Evolutionary conservation across 306 rosid genomes (phyloP).

Genomic region (Ochetophila trinervis): DNA sequence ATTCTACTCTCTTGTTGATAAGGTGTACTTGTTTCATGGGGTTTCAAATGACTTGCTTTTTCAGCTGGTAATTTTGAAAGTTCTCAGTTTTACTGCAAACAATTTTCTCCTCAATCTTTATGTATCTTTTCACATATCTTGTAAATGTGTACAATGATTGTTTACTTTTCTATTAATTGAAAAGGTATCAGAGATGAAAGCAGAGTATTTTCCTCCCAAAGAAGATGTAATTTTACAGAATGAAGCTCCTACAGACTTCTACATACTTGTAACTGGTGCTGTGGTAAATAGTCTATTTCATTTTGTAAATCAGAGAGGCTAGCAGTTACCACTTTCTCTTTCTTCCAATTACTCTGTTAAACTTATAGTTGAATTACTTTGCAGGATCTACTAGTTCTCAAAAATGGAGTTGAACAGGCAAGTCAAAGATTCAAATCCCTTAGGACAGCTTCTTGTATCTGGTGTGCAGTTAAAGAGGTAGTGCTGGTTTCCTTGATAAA

Average conservation of each 20-base stretch:
- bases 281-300: conserved; percentile 52
- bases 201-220: conserved; percentile 94
- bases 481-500: background rate
- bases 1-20: conserved; percentile 67
- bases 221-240: conserved; percentile 95
- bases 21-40: conserved; percentile 77
- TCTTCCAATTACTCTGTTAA: background rate
- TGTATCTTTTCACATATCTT: background rate
- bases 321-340: background rate
- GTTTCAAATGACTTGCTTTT: conserved; percentile 86
- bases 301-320: background rate
- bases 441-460: background rate
- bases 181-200: conserved; percentile 97
- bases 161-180: conserved; percentile 13
- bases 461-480: background rate
- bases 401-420: conserved; percentile 79
- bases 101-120: background rate
- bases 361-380: conserved; percentile 25
- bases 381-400: conserved; percentile 66
- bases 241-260: conserved; percentile 95
- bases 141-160: conserved; percentile 4
- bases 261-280: conserved; percentile 77
- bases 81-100: conserved; percentile 3
- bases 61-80: conserved; percentile 65
- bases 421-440: conserved; percentile 23